Conservation (phyloP, 352 stramenopile genomes). For the Phytophthora sojae region DNA sequence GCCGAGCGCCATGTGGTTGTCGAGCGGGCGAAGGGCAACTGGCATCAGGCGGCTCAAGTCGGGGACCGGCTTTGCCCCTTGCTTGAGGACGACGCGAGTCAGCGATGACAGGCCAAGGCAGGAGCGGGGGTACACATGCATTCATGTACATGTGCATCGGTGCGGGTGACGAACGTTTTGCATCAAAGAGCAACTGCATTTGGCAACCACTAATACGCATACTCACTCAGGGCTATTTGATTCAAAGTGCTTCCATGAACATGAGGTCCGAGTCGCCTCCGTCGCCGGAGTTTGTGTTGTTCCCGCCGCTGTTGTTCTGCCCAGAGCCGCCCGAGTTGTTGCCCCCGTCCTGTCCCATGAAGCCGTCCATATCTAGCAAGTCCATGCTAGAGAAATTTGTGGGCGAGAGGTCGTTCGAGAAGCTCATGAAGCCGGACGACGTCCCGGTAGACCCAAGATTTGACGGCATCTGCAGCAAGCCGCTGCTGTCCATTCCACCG, state of each 20-base stretch:
- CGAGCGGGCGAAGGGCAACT: constrained; percentile 7
- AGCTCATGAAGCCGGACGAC: constrained; percentile 64
- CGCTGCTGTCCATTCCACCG: constrained; percentile 59
- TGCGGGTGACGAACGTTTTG: background rate
- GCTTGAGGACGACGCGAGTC: constrained; percentile 2
- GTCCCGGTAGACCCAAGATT: constrained; percentile 45
- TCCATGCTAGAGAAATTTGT: constrained; percentile 75
- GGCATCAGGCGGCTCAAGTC: constrained; percentile 19
- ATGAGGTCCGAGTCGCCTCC: constrained; percentile 66
- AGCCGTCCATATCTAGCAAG: constrained; percentile 78
- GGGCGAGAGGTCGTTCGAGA: constrained; percentile 68
- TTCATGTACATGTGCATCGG: too few species aligned
- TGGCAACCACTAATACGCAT: constrained; percentile 25
- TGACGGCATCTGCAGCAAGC: constrained; percentile 64
- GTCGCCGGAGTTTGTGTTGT: constrained; percentile 51
- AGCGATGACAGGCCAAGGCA: too few species aligned
- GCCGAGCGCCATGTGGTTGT: constrained; percentile 8
- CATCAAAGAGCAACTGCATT: constrained; percentile 13
- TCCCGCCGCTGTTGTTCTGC: constrained; percentile 35
- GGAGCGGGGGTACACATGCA: too few species aligned
- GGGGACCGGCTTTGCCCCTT: constrained; percentile 18
- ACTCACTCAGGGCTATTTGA: constrained; percentile 17
- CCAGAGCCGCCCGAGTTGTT: constrained; percentile 29
- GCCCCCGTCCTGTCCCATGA: constrained; percentile 45
- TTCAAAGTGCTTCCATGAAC: constrained; percentile 76